Evolutionary conservation across 495 filamentous ascomycete species (phyloP), one percentile per base, ranked within the genome.

Genomic region (Trichocladium uniseriatum): DNA sequence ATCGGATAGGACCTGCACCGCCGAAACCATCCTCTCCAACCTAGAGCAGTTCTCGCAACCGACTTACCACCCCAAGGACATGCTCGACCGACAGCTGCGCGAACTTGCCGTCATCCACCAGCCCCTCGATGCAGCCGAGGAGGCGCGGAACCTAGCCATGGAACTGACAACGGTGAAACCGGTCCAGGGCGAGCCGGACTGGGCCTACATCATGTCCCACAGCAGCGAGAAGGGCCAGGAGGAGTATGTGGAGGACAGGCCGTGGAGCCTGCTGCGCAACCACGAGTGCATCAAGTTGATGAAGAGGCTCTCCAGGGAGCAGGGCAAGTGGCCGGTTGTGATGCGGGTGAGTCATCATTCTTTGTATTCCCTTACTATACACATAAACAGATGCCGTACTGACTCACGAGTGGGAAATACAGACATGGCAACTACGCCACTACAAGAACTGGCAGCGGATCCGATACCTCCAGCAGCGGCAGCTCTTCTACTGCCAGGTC

Each of bases 161-260:
- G 24, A 27, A 8, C 24, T 27, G 24, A 3, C n/a, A 27, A 15
- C n/a, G 7, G 1, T 22, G 22, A 2, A 1, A 29, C 18, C 13
- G 22, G 38, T 10, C 27, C 27, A n/a, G n/a, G n/a, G 42, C 20
- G 38, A 28, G 3, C 20, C 47, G 2, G 21, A 43, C 1, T 49
- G 47, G 47, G 6, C n/a, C 6, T 49, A 49, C 39, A 28, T 42
- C 10, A 21, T 49, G 21, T 49, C 38, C 39, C 15, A 5, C 47
- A n/a, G 10, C 0, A 5, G 19, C 20, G 39, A 29, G 5, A 14
- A 15, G 9, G 5, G 3, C 31, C 31, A 10, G 9, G 35, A 2
- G 20, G n/a, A n/a, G n/a, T n/a, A n/a, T n/a, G n/a, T 37, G 14
- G 31, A 29, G 11, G 21, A 19, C 9, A n/a, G 16, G 4, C 1